These are phyloP conservation scores for Cucurbita pepo DNA, from an alignment of 306 rosid species.

Conservation along the genomic window DNA sequence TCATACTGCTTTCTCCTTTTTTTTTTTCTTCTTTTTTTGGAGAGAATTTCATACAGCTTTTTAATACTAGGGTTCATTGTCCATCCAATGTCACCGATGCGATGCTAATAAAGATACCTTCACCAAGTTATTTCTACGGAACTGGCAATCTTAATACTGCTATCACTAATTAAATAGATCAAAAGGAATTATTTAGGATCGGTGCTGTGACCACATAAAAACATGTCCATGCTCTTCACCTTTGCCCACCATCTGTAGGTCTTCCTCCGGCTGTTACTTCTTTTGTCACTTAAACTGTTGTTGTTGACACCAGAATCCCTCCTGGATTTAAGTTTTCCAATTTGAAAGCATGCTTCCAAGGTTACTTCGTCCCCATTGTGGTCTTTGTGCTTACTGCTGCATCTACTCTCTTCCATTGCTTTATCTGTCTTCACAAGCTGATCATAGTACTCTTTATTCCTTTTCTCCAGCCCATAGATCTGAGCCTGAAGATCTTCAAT, in stretches of 20 bases:
- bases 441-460: slow-evolving; percentile 68
- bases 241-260: slow-evolving; percentile 32
- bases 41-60: background rate
- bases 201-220: slow-evolving; percentile 47
- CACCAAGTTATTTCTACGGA: background rate
- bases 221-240: slow-evolving; percentile 64
- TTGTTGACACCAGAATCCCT: background rate
- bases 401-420: slow-evolving; percentile 2
- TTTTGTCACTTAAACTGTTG: background rate
- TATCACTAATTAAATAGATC: background rate
- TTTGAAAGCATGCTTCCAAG: slow-evolving; percentile 38
- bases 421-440: slow-evolving; percentile 33
- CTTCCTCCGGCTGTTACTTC: background rate
- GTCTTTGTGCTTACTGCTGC: slow-evolving; percentile 3
- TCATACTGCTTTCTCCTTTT: no score
- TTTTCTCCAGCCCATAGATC: slow-evolving; percentile 71
- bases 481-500: slow-evolving; percentile 84
- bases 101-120: background rate
- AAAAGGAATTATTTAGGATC: slow-evolving; percentile 14
- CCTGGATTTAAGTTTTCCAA: slow-evolving; percentile 30
- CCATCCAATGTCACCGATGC: background rate
- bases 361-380: slow-evolving; percentile 20
- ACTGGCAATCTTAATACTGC: background rate
- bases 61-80: background rate
- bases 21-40: no score